These are phyloP conservation scores for Rhizopogon vulgaris DNA, from an alignment of 768 basidiomycete genomes.

Conservation along the genomic window DNA sequence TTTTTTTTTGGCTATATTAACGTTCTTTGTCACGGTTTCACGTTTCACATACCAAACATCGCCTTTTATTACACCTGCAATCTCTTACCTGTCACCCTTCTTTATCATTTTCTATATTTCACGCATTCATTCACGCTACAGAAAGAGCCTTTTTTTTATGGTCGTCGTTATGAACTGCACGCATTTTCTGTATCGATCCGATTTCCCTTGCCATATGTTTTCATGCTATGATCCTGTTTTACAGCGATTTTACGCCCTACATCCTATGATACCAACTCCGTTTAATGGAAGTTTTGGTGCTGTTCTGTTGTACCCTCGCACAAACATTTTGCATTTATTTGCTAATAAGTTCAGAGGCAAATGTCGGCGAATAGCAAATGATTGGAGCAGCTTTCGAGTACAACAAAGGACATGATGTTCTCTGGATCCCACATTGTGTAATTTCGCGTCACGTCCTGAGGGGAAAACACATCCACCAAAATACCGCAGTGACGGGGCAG, in stretches of 20 bases:
- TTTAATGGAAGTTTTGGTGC: background rate
- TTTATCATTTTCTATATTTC: background rate
- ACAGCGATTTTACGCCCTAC: background rate
- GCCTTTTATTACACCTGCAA: background rate
- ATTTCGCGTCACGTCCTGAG: background rate
- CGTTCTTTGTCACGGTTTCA: no score
- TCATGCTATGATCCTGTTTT: background rate
- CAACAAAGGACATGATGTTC: background rate
- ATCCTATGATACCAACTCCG: background rate
- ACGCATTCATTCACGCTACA: background rate
- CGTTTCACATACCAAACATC: background rate
- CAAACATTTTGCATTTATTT: no score
- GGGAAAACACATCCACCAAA: background rate
- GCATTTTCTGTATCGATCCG: background rate
- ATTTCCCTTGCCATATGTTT: background rate
- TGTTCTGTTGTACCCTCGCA: background rate
- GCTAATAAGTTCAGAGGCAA: background rate
- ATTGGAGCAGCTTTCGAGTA: background rate
- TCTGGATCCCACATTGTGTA: background rate
- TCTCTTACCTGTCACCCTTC: background rate
- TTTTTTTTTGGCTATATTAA: background rate
- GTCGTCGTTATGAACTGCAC: background rate
- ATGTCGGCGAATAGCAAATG: background rate
- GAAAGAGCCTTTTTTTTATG: background rate
- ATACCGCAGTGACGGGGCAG: background rate